phyloP scores from a whole-genome alignment of 176 grass and related monocot genomes.

The Tillandsia leiboldiana region DNA sequence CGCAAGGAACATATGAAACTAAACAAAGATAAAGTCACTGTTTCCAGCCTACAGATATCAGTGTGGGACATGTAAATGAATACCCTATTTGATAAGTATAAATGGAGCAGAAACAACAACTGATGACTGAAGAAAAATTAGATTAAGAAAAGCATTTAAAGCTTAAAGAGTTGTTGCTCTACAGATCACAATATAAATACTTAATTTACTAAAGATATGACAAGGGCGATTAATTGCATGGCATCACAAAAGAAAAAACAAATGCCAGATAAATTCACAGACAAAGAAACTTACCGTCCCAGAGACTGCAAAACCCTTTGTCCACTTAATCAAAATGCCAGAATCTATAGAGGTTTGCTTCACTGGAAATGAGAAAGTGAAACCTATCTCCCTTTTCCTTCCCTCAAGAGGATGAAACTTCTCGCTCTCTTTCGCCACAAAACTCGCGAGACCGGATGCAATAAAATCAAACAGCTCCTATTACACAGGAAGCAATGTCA shows the following conservation, averaged over 20 bases:
- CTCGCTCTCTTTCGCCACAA: slow-evolving; percentile 19
- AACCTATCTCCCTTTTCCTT: slow-evolving; percentile 63
- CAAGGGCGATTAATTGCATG: background rate
- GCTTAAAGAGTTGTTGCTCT: too few species aligned
- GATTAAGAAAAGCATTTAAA: too few species aligned
- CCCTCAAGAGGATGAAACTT: background rate
- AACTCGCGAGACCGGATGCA: slow-evolving; percentile 36
- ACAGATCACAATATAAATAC: background rate
- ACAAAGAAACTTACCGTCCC: slow-evolving; percentile 9
- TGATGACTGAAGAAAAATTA: too few species aligned
- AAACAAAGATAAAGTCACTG: too few species aligned
- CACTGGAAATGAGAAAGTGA: slow-evolving; percentile 89
- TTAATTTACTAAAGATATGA: background rate
- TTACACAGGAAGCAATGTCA: background rate
- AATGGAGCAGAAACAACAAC: too few species aligned
- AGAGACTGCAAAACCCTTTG: slow-evolving; percentile 59
- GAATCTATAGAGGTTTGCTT: slow-evolving; percentile 64
- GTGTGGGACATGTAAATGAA: too few species aligned
- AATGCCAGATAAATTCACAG: background rate
- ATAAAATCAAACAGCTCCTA: slow-evolving; percentile 78
- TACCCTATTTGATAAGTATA: too few species aligned
- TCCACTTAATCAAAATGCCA: slow-evolving; percentile 85
- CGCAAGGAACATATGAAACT: too few species aligned
- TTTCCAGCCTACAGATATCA: too few species aligned
- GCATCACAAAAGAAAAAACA: background rate